Percentiles rank a stretch among this genome's conserved stretches.
Conservation (phyloP, 192 early-diverging fungal species). For the Kickxella alabastrina region DNA sequence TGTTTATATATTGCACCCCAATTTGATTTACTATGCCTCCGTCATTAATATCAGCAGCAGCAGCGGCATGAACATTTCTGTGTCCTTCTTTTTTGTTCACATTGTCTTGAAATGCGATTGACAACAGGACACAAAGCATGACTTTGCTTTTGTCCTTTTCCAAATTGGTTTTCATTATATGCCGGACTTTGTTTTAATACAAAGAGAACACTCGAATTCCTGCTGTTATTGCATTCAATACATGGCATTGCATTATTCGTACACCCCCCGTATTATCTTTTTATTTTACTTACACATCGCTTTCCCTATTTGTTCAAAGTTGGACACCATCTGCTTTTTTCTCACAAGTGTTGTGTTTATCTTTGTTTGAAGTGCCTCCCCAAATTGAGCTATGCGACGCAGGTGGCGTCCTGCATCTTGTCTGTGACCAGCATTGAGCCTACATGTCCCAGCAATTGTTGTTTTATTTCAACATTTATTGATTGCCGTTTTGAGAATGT, state of each 20-base stretch:
- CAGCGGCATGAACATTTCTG: not conserved
- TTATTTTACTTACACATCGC: too few species aligned
- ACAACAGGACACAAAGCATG: too few species aligned
- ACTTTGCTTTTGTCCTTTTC: too few species aligned
- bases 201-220: too few species aligned
- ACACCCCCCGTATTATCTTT: too few species aligned
- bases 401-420: constrained; percentile 4
- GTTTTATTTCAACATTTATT: too few species aligned
- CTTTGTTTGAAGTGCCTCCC: not conserved
- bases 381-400: not conserved
- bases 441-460: not conserved
- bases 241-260: too few species aligned
- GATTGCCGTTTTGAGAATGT: too few species aligned
- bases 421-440: not conserved
- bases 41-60: not conserved
- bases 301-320: too few species aligned
- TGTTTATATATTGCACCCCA: too few species aligned
- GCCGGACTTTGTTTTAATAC: not conserved
- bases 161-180: not conserved
- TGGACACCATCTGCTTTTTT: not conserved
- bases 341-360: not conserved
- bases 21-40: too few species aligned
- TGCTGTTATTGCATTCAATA: too few species aligned
- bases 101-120: not conserved
- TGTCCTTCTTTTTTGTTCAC: not conserved